Percentiles rank a stretch among this genome's conserved stretches.
Evolutionary conservation across 2,329 filamentous ascomycete genomes (phyloP).

Genomic region (Ceratocystis lukuohia): DNA sequence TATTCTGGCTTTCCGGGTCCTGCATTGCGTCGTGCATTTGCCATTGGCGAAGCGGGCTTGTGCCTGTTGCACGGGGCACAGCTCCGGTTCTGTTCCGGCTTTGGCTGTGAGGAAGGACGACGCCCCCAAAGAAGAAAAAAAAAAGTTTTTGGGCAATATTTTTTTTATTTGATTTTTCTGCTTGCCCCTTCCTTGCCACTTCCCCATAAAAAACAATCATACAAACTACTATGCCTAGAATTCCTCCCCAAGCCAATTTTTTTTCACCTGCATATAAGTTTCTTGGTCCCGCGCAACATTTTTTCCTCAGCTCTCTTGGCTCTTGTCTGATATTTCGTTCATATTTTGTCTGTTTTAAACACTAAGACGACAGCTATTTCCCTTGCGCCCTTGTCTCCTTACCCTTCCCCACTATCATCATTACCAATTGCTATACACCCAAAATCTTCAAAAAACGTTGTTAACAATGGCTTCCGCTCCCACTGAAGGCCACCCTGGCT

Average conservation of each 20-base stretch:
- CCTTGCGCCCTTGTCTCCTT: conserved; percentile 5
- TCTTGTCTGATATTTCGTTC: conserved; percentile 12
- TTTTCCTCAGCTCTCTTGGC: conserved; percentile 11
- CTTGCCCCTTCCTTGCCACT: conserved; percentile 15
- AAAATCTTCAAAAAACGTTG: not conserved
- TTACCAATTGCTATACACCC: not conserved
- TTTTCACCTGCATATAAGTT: conserved; percentile 15
- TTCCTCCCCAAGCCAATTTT: not conserved
- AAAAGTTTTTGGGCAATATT: conserved; percentile 6
- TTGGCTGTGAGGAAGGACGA: conserved; percentile 1
- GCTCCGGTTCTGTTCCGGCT: conserved; percentile 19
- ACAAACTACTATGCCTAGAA: not conserved
- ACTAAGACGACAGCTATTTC: not conserved
- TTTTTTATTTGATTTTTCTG: conserved; percentile 1
- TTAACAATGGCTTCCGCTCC: conserved; percentile 19
- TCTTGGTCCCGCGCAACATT: conserved; percentile 11
- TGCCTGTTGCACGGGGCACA: not conserved
- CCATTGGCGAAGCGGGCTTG: not conserved
- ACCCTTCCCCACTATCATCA: not conserved
- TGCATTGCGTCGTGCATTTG: not conserved
- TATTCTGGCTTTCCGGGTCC: not conserved
- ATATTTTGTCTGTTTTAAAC: not conserved
- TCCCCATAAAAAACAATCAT: conserved; percentile 13
- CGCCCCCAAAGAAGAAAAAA: conserved; percentile 11
- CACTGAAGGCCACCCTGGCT: conserved; percentile 19